Base-by-base conservation (phyloP, 2,329 filamentous ascomycete genomes). In the Aspergillus calidoustus region DNA sequence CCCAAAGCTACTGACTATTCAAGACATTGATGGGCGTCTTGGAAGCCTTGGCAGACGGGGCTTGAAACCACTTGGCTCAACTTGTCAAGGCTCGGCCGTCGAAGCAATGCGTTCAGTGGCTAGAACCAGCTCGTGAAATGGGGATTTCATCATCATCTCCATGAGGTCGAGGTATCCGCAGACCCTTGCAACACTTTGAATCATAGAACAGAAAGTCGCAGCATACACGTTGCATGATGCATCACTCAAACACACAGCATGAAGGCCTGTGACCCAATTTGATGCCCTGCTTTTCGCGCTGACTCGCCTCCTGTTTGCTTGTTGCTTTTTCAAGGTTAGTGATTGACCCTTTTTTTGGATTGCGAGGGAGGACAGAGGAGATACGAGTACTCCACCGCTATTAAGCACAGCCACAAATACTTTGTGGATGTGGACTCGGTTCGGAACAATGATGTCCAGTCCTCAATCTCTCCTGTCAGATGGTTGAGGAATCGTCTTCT, bases 41-140 rank as follows among this genome's bases (percentile, higher is more conserved):
- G 8, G 31, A 17, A 22, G 38, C 22, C 54, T 59, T 60, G 57
- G 60, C 60, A 43, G 48, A 46, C 28, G 22, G 50, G 34, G 53
- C 57, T 60, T 63, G 61, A 63, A 60, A 63, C 61, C 46, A 57
- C 57, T 63, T 63, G 54, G 61, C 61, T 60, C 50, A 25, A 41
- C 34, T 31, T 54, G 43, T 47, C 54, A 50, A 50, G 54, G 50
- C 54, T 58, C 54, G 41, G 54, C 54, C 54, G 8, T 17, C 34
- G 8, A 28, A 19, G 30, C 7, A 51, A 34, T 22, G 43, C 8
- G 31, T 31, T 59, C 11, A 51, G 44, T 58, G 50, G 49, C 48
- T 54, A 34, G 9, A 30, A 34, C 3, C 41, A 6, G 49, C 19
- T 17, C 41, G 17, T 50, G 15, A 38, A n/a, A 54, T 54, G 30